Percentiles rank a stretch among this genome's conserved stretches.
These are phyloP conservation scores for Thermothielavioides terrestris DNA, from an alignment of 495 filamentous ascomycete species.

Conservation along the genomic window DNA sequence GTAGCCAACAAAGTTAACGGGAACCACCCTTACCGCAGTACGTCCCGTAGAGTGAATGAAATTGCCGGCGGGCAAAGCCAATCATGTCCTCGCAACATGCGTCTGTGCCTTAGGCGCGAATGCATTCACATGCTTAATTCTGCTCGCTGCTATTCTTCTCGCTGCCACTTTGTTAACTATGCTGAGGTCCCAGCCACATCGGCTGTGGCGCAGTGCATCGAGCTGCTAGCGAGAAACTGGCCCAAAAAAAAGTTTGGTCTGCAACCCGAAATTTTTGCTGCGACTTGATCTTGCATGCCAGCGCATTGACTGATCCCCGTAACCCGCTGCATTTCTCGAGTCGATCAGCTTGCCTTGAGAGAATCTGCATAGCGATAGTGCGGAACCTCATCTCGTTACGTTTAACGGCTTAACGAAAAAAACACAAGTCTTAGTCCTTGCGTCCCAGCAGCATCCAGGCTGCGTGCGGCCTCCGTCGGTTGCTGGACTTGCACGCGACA, in stretches of 20 bases:
- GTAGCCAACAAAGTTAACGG: no score
- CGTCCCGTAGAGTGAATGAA: no score
- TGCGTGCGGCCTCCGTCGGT: no score
- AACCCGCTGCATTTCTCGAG: background rate
- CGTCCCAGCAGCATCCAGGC: background rate
- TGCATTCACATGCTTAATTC: no score
- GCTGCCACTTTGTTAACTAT: no score
- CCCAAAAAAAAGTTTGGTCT: slow-evolving; percentile 20
- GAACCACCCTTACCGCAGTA: no score
- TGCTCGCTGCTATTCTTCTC: background rate
- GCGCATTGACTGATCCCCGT: no score
- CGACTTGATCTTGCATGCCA: background rate
- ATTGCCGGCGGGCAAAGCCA: no score
- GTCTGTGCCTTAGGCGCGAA: no score
- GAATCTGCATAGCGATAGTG: background rate
- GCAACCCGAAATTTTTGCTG: slow-evolving; percentile 16
- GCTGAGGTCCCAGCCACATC: no score
- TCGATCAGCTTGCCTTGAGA: background rate
- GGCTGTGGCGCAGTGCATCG: background rate
- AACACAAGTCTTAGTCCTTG: background rate
- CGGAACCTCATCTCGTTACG: background rate
- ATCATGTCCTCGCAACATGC: no score
- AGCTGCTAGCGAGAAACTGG: background rate
- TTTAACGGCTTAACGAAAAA: background rate
- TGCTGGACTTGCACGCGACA: background rate